Evolutionary conservation across 139 green algal species (phyloP).

Genomic region (Chlorella sp.): DNA sequence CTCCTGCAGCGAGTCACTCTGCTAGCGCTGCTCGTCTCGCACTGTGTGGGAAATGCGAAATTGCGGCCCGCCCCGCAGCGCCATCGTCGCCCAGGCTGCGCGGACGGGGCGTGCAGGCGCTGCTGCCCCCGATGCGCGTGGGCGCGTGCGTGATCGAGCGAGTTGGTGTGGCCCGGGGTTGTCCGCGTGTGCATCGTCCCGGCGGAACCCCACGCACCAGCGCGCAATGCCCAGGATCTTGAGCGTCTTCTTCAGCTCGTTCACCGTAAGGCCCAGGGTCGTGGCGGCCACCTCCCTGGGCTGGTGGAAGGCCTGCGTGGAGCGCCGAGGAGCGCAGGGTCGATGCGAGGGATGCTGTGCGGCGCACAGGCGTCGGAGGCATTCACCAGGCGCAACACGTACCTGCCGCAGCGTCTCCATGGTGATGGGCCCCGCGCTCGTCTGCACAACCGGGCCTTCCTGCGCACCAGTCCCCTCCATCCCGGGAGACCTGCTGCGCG

Average conservation of each 20-base stretch:
- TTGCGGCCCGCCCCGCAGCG: too few relatives aligned
- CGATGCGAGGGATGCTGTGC: background rate
- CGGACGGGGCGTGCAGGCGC: too few relatives aligned
- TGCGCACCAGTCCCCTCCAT: background rate
- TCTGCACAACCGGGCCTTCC: background rate
- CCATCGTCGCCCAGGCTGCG: too few relatives aligned
- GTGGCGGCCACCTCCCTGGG: background rate
- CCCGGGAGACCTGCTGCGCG: too few relatives aligned
- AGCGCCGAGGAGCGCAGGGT: background rate
- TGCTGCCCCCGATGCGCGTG: too few relatives aligned
- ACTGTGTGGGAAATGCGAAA: too few relatives aligned
- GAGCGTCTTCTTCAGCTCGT: constrained; percentile 5
- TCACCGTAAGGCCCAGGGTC: background rate
- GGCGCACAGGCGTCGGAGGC: too few relatives aligned
- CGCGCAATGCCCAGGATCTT: background rate
- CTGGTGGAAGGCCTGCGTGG: constrained; percentile 1
- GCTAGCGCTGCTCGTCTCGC: too few relatives aligned
- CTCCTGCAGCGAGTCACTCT: too few relatives aligned
- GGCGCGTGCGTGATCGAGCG: too few relatives aligned
- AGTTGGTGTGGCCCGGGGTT: too few relatives aligned
- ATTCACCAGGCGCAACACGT: background rate
- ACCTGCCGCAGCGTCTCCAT: background rate
- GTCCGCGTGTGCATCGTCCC: too few relatives aligned
- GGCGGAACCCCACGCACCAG: background rate
- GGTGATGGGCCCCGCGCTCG: background rate